Percentiles rank a stretch among this genome's conserved stretches.
These are phyloP conservation scores for Botrytis galanthina DNA, from an alignment of 2,329 filamentous ascomycete species.

Conservation along the genomic window DNA sequence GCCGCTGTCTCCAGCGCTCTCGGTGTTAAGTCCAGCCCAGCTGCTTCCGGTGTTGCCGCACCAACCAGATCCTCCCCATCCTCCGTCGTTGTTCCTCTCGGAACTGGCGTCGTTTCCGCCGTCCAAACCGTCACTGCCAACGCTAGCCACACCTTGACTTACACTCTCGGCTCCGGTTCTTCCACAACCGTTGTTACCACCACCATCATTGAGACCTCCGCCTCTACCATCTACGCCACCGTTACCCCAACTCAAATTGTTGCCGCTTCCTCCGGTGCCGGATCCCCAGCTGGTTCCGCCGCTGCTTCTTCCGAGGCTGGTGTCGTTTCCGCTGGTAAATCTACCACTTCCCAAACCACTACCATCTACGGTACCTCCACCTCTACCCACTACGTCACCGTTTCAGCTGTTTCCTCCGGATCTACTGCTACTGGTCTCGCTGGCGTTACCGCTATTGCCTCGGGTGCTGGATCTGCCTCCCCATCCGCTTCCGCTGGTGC, in stretches of 20 bases:
- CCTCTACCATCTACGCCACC: conserved; percentile 34
- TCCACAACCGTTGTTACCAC: conserved; percentile 47
- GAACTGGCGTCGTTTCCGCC: conserved; percentile 21
- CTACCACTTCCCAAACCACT: conserved; percentile 23
- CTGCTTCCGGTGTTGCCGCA: not conserved
- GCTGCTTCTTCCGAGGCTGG: not conserved
- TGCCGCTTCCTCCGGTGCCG: not conserved
- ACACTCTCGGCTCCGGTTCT: conserved; percentile 43
- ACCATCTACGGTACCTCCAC: conserved; percentile 27
- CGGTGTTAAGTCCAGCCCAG: not conserved
- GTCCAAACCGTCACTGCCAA: not conserved
- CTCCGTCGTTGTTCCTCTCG: conserved; percentile 19
- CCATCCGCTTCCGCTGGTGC: conserved; percentile 11
- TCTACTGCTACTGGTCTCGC: conserved; percentile 20
- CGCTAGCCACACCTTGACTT: conserved; percentile 38
- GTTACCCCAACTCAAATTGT: conserved; percentile 11
- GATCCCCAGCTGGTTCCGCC: conserved; percentile 7
- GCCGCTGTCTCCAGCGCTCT: not conserved
- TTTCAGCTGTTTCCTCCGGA: conserved; percentile 15
- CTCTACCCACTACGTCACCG: conserved; percentile 30
- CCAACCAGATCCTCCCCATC: conserved; percentile 1
- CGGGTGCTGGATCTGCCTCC: conserved; percentile 7
- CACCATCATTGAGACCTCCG: conserved; percentile 44
- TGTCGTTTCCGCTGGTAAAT: not conserved
- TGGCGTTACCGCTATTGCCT: conserved; percentile 4